These are phyloP conservation scores for Lentinula aciculospora DNA, from an alignment of 768 basidiomycete species.

Conservation along the genomic window DNA sequence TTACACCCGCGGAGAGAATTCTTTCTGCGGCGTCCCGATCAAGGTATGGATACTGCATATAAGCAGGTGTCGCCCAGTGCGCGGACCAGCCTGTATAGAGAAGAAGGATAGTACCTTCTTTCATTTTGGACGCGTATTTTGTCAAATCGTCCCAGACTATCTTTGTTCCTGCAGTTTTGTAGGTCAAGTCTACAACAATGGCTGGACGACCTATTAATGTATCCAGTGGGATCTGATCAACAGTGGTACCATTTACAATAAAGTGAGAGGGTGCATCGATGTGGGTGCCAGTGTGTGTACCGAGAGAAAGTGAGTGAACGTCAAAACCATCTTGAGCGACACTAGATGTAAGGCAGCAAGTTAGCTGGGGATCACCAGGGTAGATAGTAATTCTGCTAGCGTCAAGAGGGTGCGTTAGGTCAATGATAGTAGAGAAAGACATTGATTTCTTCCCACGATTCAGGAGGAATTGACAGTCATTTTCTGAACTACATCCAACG, in stretches of 20 bases:
- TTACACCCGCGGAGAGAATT: constrained; percentile 46
- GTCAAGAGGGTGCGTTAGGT: constrained; percentile 50
- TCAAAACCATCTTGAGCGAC: constrained; percentile 42
- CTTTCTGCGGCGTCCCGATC: constrained; percentile 42
- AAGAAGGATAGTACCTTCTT: constrained; percentile 40
- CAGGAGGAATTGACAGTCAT: too few relatives aligned
- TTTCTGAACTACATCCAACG: too few relatives aligned
- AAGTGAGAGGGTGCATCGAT: constrained; percentile 78
- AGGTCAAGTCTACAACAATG: constrained; percentile 48
- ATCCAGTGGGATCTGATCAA: constrained; percentile 52
- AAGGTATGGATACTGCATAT: constrained; percentile 65
- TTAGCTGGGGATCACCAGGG: constrained; percentile 50
- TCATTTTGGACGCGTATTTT: constrained; percentile 29
- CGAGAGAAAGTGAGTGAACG: constrained; percentile 47
- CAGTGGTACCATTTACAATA: constrained; percentile 45
- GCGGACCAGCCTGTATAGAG: constrained; percentile 67
- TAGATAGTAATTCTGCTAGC: constrained; percentile 39
- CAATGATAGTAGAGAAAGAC: constrained; percentile 28
- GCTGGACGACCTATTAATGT: constrained; percentile 47
- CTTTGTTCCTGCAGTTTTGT: constrained; percentile 32
- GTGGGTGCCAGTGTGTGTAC: constrained; percentile 76
- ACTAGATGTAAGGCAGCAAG: constrained; percentile 28
- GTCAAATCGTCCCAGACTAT: constrained; percentile 54
- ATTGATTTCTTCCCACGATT: neutral
- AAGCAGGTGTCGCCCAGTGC: constrained; percentile 42